Evolutionary conservation across 78 protist species (phyloP), one percentile per base, ranked within the genome.

Genomic region (Dictyostelium firmibasis): DNA sequence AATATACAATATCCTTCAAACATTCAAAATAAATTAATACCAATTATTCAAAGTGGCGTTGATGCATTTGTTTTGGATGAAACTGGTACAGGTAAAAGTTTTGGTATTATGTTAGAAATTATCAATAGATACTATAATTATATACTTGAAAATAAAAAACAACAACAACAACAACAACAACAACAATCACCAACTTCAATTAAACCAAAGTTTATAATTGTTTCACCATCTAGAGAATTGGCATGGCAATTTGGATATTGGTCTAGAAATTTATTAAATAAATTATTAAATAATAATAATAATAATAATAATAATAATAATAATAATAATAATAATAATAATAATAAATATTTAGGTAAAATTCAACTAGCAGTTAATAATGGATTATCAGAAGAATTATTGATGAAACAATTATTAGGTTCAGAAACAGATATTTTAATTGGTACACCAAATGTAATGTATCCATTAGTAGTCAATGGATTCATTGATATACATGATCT

Each of bases 81-180:
- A 64, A 89, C 94, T 29, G 94, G 94, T 57, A 81, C 94, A 23
- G 94, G 94, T 43, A 89, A 89, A 67, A 69, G 83, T n/a, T 89
- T 50, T 81, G 38, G 67, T 20, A 14, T 89, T 11, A 81, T 89
- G 75, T 78, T 6, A 6, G 76, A 62, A 23, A 81, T 89, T 53
- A 85, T 89, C 1, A 70, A 89, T 89, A 82, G 86, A 57, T 82
- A 82, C 20, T 82, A 57, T 60, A 29, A 35, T n/a, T n/a, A n/a
- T 35, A 77, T 25, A 41, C 25, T 36, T 47, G 23, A 44, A 78
- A 78, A 78, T 44, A 16, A 78, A 5, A 29, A 44, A 23, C 11
- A 23, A 44, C 67, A n/a, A n/a, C 36, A 43, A 78, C 67, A 16
- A 25, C 23, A 35, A 9, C 23, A 27, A 27, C 36, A 69, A 0